Base-by-base conservation (phyloP, 805 yeast genomes). In the Priceomyces melissophilus region DNA sequence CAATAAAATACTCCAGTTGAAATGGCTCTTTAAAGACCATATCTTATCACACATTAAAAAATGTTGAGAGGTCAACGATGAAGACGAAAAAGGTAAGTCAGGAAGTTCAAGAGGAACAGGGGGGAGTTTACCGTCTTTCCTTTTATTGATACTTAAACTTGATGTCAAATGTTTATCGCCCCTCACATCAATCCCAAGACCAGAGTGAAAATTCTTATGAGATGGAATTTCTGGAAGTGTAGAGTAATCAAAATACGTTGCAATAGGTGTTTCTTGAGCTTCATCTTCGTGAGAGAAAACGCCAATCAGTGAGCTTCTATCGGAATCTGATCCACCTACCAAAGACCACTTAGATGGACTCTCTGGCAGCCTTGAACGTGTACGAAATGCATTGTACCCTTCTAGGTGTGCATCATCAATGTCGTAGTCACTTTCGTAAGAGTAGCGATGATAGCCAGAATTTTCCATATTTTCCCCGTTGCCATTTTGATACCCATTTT, bases 61-160 rank as follows among this genome's bases (percentile, higher is more conserved):
- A 45, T 80, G 82, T n/a, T 63, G 60, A 14, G 69, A 69, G 11
- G 66, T 68, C 29, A 81, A 55, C 0, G 72, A 59, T 10, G 75
- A 67, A 0, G 83, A 71, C 3, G 77, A 59, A 46, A 81, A 81
- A 2, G 84, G 84, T 7, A 80, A 63, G 34, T 73, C 68, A 0
- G 87, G 86, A 13, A 78, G 50, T 34, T 67, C 70, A 4, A 73
- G 50, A 3, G 79, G 78, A 2, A 71, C 59, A 0, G 71, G 70
- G 0, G 79, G 79, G 9, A 72, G 53, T 7, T 49, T 55, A n/a
- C 50, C 55, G 34, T 54, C 47, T 31, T 52, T 51, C 35, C 48
- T 46, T 27, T 40, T 45, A 32, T 39, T 44, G 16, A 35, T 15
- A 10, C 38, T 26, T 11, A 27, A 7, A 6, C n/a, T 9, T 13